Conservation (phyloP, 1,284 basidiomycete genomes). For the Rhodotorula sp. region DNA sequence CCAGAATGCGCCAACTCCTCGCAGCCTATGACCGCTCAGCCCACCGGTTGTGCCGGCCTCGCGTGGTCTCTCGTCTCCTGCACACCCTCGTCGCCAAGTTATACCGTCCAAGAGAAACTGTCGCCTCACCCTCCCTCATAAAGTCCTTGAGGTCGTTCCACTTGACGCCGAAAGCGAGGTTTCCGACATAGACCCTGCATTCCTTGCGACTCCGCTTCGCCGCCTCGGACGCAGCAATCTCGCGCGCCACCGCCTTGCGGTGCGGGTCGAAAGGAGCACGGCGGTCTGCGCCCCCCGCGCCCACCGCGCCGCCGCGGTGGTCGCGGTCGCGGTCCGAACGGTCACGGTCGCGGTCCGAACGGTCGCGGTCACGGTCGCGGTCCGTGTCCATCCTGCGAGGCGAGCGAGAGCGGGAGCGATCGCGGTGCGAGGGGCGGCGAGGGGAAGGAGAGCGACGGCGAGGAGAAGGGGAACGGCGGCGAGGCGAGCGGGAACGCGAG, state of each 20-base stretch:
- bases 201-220: constrained; percentile 93
- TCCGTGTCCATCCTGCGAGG: constrained; percentile 15
- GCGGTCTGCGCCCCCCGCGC: background rate
- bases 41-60: constrained; percentile 43
- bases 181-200: constrained; percentile 97
- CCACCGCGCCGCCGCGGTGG: background rate
- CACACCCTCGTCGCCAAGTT: background rate
- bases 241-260: constrained; percentile 38
- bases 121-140: constrained; percentile 95
- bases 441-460: constrained; percentile 28
- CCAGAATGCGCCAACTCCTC: background rate
- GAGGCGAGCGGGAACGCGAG: constrained; percentile 18
- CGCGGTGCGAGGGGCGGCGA: constrained; percentile 25
- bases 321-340: constrained; percentile 3
- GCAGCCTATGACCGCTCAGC: background rate
- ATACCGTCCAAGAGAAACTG: constrained; percentile 40
- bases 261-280: constrained; percentile 28
- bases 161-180: constrained; percentile 95
- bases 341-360: constrained; percentile 8
- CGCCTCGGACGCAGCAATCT: constrained; percentile 47
- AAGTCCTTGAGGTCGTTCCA: constrained; percentile 97
- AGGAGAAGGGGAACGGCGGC: constrained; percentile 8
- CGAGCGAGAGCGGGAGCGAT: background rate
- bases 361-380: constrained; percentile 11
- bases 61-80: constrained; percentile 60